These are phyloP conservation scores for Silene noctiflora DNA, from an alignment of 179 eudicot genomes.

Conservation along the genomic window DNA sequence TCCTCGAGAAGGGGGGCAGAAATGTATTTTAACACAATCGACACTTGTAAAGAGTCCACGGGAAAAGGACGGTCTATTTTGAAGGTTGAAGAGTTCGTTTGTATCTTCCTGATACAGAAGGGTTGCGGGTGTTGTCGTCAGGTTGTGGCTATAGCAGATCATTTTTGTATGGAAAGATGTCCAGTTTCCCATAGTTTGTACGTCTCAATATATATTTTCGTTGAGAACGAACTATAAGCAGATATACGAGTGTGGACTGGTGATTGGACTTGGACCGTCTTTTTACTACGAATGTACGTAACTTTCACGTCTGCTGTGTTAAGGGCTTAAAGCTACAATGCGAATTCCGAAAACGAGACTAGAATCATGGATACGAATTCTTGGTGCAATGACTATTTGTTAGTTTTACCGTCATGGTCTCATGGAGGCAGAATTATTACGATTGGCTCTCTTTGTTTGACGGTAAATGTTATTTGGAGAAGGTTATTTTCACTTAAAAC, in stretches of 20 bases:
- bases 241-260: background rate
- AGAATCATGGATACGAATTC: no score
- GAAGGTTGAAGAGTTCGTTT: slow-evolving; percentile 10
- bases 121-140: background rate
- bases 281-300: background rate
- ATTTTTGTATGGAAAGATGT: slow-evolving; percentile 25
- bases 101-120: slow-evolving; percentile 3
- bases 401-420: no score
- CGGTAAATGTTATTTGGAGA: no score
- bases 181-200: slow-evolving; percentile 11
- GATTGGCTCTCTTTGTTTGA: no score
- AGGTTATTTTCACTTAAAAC: no score
- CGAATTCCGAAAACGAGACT: no score
- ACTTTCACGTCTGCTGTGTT: background rate
- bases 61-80: background rate
- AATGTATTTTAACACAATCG: slow-evolving; percentile 18
- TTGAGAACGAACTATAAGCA: slow-evolving; percentile 1
- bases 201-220: background rate
- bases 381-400: no score
- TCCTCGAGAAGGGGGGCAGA: slow-evolving; percentile 17
- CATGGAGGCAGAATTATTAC: no score
- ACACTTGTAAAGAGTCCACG: slow-evolving; percentile 8
- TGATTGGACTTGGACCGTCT: slow-evolving; percentile 15
- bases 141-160: slow-evolving; percentile 12
- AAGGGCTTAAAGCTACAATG: no score